Evolutionary conservation across 169 alveolate genomes (phyloP), one percentile per base, ranked within the genome.

Genomic region (Plasmodium vinckei): DNA sequence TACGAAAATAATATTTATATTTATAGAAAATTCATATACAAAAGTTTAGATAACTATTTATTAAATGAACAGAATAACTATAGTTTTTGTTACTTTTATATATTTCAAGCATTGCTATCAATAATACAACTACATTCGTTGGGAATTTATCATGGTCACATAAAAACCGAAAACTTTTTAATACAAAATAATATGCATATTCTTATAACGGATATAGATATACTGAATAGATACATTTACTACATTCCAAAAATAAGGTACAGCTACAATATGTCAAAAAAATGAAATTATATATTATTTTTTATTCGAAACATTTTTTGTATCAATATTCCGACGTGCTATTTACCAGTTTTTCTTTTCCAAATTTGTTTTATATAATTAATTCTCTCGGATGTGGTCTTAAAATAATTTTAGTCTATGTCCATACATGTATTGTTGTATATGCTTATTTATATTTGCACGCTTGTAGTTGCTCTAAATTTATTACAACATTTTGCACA

Each of bases 101-200:
- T 69, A 21, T 87, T 91, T 87, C 94, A 91, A 57, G 70, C 67
- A 17, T 56, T 91, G 44, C 54, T 91, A 0, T 33, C 94, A 5
- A 56, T 91, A 10, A 60, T 72, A 15, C 94, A 91, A 23, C 65
- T 91, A 27, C 94, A 91, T 70, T 86, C 90, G 23, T 49, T 86
- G 4, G 90, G 90, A 3, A 39, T 91, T 33, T 91, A 87, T 47
- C 94, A 91, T 73, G 94, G 94, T 3, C 92, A 91, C 33, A 84
- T 91, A 39, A 91, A 91, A 68, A 87, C 75, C 21, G 94, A 91
- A 72, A 91, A 91, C 49, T 70, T 91, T 23, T 53, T 91, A 3
- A 65, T 87, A 21, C 88, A 86, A 57, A 91, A 91, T 17, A 46
- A 71, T 23, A 87, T 75, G 68, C 69, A 73, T 44, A 49, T 87